Conservation (phyloP, 192 early-diverging fungal genomes). For the Coemansia furcata region DNA sequence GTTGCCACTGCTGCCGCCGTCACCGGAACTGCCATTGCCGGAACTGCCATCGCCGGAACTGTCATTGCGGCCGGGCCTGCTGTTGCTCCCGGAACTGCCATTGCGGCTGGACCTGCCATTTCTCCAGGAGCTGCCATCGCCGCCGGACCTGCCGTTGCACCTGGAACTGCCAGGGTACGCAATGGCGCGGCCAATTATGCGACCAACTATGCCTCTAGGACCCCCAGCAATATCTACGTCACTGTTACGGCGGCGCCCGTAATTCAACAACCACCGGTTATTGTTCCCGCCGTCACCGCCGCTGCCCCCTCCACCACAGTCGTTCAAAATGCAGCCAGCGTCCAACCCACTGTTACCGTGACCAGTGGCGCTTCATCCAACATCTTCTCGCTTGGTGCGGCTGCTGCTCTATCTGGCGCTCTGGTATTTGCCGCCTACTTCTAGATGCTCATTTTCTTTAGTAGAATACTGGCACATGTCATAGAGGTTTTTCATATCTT, state of each 20-base stretch:
- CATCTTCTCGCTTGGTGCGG: conserved; percentile 29
- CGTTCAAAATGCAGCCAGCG: conserved; percentile 41
- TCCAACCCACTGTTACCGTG: conserved; percentile 30
- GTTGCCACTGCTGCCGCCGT: background rate
- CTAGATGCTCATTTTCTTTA: conserved; percentile 1
- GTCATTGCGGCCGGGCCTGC: background rate
- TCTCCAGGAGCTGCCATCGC: background rate
- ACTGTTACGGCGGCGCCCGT: conserved; percentile 42
- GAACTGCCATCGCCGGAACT: conserved; percentile 1
- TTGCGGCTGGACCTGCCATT: background rate
- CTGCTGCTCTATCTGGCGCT: conserved; percentile 39
- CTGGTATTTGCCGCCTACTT: conserved; percentile 37
- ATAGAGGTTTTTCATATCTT: too few species aligned
- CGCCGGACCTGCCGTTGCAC: conserved; percentile 1
- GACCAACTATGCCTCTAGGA: background rate
- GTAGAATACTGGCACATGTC: background rate
- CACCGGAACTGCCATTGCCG: background rate
- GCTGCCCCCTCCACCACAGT: conserved; percentile 17
- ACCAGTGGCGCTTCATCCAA: conserved; percentile 30
- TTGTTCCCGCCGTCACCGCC: conserved; percentile 14
- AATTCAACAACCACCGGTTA: conserved; percentile 27
- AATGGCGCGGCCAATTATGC: background rate
- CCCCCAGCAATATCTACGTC: conserved; percentile 25
- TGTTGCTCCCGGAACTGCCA: conserved; percentile 10
- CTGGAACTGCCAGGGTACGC: conserved; percentile 14